Percentiles rank a stretch among this genome's conserved stretches.
Evolutionary conservation across 805 yeast species (phyloP).

Genomic region (Candida coleopterorum): DNA sequence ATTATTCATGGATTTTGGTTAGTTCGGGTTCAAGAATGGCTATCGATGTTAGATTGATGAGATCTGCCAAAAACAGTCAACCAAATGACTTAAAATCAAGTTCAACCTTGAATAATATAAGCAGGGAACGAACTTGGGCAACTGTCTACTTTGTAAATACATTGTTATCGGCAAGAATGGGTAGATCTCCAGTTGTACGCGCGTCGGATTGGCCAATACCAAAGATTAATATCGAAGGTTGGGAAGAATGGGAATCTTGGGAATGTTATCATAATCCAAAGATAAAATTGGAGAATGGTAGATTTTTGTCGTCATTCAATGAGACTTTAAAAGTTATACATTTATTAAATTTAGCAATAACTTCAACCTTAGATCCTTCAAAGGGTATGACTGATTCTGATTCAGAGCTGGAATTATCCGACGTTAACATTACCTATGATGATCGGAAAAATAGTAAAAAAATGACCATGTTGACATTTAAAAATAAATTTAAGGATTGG

Average conservation of each 20-base stretch:
- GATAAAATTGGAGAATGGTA: slow-evolving; percentile 15
- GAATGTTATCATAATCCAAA: slow-evolving; percentile 8
- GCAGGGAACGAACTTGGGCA: slow-evolving; percentile 22
- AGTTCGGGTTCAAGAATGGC: slow-evolving; percentile 21
- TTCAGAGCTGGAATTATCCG: background rate
- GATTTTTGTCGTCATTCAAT: slow-evolving; percentile 18
- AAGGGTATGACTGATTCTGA: slow-evolving; percentile 9
- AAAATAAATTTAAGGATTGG: slow-evolving; percentile 10
- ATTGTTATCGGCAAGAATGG: slow-evolving; percentile 19
- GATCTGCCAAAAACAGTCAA: slow-evolving; percentile 1
- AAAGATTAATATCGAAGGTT: slow-evolving; percentile 16
- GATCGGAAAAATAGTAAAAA: slow-evolving; percentile 7
- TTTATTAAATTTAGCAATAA: slow-evolving; percentile 18
- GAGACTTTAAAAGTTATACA: slow-evolving; percentile 13
- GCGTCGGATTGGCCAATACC: slow-evolving; percentile 22
- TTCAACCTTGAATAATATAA: slow-evolving; percentile 12
- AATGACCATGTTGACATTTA: slow-evolving; percentile 11
- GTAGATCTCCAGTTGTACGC: slow-evolving; percentile 19
- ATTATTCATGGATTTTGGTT: slow-evolving; percentile 19
- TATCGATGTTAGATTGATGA: slow-evolving; percentile 20
- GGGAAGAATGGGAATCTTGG: slow-evolving; percentile 27
- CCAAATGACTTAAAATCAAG: slow-evolving; percentile 3
- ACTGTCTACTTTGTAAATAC: slow-evolving; percentile 18
- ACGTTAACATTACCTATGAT: background rate
- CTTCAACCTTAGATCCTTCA: slow-evolving; percentile 16